These are phyloP conservation scores for Dactylella cylindrospora DNA, from an alignment of 2,329 filamentous ascomycete species.

Conservation along the genomic window DNA sequence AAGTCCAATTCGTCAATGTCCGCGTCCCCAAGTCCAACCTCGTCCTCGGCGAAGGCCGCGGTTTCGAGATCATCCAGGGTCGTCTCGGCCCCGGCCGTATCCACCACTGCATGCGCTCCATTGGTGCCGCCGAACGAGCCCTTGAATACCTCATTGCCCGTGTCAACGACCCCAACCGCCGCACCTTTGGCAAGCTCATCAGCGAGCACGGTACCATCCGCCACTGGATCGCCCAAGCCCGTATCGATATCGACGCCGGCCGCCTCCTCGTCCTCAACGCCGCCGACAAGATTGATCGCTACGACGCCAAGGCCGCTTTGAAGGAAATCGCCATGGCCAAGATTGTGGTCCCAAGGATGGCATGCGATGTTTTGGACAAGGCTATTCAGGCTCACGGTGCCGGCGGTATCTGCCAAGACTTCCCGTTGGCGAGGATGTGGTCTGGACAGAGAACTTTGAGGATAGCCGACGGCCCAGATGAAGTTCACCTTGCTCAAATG, in stretches of 20 bases:
- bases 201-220: conserved; percentile 90
- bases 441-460: conserved; percentile 76
- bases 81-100: conserved; percentile 93
- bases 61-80: conserved; percentile 98
- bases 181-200: conserved; percentile 84
- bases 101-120: conserved; percentile 94
- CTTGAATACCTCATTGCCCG: conserved; percentile 94
- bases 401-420: conserved; percentile 90
- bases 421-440: conserved; percentile 83
- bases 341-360: conserved; percentile 79
- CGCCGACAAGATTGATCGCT: conserved; percentile 88
- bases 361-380: conserved; percentile 85
- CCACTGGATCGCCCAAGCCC: conserved; percentile 88
- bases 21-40: conserved; percentile 81
- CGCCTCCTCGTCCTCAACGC: conserved; percentile 90
- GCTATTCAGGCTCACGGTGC: conserved; percentile 91
- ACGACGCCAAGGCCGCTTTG: conserved; percentile 82
- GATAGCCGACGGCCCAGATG: conserved; percentile 90
- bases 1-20: conserved; percentile 86
- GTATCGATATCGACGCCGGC: conserved; percentile 90
- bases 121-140: conserved; percentile 85
- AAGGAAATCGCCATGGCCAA: conserved; percentile 96
- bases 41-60: conserved; percentile 86
- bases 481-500: conserved; percentile 85
- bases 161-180: conserved; percentile 88